These are phyloP conservation scores for Chlamydomonas applanata DNA, from an alignment of 139 green algal species.

Conservation along the genomic window DNA sequence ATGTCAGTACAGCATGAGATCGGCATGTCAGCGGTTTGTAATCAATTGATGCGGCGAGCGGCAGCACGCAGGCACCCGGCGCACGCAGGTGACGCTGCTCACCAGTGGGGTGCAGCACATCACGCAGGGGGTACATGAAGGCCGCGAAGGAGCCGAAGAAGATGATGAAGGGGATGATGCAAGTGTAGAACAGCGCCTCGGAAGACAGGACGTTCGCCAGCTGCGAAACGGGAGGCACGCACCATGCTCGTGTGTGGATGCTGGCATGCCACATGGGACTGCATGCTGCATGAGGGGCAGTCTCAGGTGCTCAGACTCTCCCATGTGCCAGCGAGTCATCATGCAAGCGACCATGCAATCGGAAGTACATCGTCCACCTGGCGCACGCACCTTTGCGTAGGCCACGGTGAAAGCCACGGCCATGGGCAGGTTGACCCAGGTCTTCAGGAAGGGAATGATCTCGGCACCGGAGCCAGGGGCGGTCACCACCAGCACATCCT, in stretches of 20 bases:
- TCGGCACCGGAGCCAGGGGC: conserved; percentile 94
- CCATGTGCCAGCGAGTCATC: too few species aligned
- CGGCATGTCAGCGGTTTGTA: conserved; percentile 64
- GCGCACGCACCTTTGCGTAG: conserved; percentile 77
- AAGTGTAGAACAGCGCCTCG: conserved; percentile 96
- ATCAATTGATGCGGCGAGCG: conserved; percentile 39
- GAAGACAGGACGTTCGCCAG: conserved; percentile 87
- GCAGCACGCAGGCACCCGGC: neutral
- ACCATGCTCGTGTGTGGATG: neutral
- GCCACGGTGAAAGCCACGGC: conserved; percentile 93
- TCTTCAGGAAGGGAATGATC: conserved; percentile 99
- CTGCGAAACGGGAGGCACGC: conserved; percentile 47
- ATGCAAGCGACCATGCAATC: too few species aligned
- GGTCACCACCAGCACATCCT: conserved; percentile 98
- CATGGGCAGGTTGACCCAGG: conserved; percentile 95
- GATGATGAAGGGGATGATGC: conserved; percentile 97
- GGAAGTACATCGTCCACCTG: too few species aligned
- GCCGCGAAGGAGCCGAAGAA: conserved; percentile 98
- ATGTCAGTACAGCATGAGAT: conserved; percentile 64
- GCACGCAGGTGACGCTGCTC: neutral
- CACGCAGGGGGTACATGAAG: conserved; percentile 91
- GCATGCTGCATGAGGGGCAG: neutral
- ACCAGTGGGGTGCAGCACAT: conserved; percentile 90
- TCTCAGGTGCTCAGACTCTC: too few species aligned
- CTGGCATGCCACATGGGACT: neutral